These are phyloP conservation scores for Urochloa ruziziensis DNA, from an alignment of 176 grass and related monocot species.

Conservation along the genomic window DNA sequence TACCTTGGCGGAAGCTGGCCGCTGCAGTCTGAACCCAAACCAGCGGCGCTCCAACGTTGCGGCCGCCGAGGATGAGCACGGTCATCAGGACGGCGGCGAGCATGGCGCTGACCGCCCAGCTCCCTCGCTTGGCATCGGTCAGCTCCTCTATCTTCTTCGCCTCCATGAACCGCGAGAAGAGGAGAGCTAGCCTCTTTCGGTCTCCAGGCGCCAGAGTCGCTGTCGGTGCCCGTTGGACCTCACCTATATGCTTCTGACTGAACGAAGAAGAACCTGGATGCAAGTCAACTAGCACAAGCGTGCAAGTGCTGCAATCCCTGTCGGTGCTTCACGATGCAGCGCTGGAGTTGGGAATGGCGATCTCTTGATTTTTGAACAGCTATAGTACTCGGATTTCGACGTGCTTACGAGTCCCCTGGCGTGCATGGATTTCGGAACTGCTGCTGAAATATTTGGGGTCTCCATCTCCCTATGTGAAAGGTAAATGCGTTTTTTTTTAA, in stretches of 20 bases:
- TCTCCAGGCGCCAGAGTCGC: not conserved
- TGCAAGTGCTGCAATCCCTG: not conserved
- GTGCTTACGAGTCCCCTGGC: not conserved
- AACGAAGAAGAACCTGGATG: not conserved
- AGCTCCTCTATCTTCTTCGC: not conserved
- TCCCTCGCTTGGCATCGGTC: not conserved
- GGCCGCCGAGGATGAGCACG: slow-evolving; percentile 28
- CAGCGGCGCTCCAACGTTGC: not conserved
- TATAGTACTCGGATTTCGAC: not conserved
- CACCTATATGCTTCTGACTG: not conserved
- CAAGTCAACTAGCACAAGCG: not conserved
- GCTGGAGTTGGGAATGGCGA: not conserved
- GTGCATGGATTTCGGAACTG: not conserved
- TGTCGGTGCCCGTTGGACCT: not conserved
- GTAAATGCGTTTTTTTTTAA: no score
- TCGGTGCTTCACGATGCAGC: not conserved
- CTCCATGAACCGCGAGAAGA: not conserved
- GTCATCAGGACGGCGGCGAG: slow-evolving; percentile 16
- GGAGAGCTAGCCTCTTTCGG: not conserved
- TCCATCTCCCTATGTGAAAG: not conserved
- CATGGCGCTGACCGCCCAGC: not conserved
- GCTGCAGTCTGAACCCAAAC: slow-evolving; percentile 21
- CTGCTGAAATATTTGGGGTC: not conserved
- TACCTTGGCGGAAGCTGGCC: slow-evolving; percentile 15
- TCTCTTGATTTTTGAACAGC: not conserved